Evolutionary conservation across 805 yeast genomes (phyloP), one percentile per base, ranked within the genome.

Genomic region (Ogataea haglerorum): DNA sequence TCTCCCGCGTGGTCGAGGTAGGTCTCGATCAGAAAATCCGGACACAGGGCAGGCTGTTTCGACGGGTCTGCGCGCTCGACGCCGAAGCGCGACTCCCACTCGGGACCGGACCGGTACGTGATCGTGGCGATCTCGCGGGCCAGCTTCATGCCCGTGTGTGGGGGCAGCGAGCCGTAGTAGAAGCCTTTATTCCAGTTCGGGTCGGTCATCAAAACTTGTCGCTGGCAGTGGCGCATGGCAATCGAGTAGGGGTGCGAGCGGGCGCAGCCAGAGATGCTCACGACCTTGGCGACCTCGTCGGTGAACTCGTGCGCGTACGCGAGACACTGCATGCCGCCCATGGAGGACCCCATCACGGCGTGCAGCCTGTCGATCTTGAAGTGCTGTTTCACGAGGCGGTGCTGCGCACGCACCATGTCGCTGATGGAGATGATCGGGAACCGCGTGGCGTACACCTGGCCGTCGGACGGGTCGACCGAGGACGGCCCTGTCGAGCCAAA

Each of bases 321-420:
- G 40, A 90, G 70, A 7, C 91, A 81, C 65, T 89, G 96, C 96
- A 90, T 88, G n/a, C 96, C 97, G n/a, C 97, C 97, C 95, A 90
- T 86, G 0, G 95, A 86, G 2, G 95, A 82, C 5, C 97, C 97
- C 6, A 90, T 78, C 2, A 87, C 76, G 2, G 95, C 95, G 60
- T 78, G 76, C 18, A 90, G 64, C 57, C 77, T 82, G 1, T 53
- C 34, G 22, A 84, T 82, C 1, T 81, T 80, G 43, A 89, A 77
- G 33, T 74, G 78, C 33, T 80, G 74, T 19, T 63, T 66, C 14
- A 90, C 69, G 30, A 90, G 64, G 37, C 84, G 70, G 42, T 85
- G 73, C 65, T 90, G 97, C 0, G 95, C 95, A 38, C 96, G 69
- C 2, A 86, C 86, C 95, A 90, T 89, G 60, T 90, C 97, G 53